Conservation (phyloP, 768 basidiomycete species). For the Rhodotorula babjevae region DNA sequence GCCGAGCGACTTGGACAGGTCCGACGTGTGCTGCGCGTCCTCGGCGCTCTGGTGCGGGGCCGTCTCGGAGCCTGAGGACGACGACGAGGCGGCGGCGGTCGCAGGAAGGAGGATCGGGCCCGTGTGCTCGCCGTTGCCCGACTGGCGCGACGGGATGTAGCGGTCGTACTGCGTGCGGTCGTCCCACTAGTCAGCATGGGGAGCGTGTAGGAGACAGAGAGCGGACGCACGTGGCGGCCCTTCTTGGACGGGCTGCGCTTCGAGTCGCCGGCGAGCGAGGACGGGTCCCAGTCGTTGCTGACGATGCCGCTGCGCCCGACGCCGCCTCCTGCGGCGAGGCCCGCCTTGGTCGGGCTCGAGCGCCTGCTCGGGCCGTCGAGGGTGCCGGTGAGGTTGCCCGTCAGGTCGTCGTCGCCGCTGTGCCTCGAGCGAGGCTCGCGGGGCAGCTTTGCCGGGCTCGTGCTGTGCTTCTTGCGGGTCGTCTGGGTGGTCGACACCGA, state of each 20-base stretch:
- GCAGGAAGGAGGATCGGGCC: constrained; percentile 33
- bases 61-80: background rate
- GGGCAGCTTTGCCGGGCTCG: constrained; percentile 14
- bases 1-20: constrained; percentile 43
- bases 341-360: constrained; percentile 30
- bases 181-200: background rate
- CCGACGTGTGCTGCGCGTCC: constrained; percentile 41
- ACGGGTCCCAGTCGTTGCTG: constrained; percentile 21
- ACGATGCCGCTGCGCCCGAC: constrained; percentile 18
- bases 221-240: background rate
- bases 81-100: background rate
- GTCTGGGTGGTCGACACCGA: constrained; percentile 21
- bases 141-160: constrained; percentile 35
- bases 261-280: constrained; percentile 11
- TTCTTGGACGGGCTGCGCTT: constrained; percentile 25
- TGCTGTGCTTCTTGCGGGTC: constrained; percentile 27
- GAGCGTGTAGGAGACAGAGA: background rate
- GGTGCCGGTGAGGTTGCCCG: constrained; percentile 15
- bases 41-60: background rate
- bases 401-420: constrained; percentile 8
- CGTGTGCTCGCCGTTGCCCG: constrained; percentile 34
- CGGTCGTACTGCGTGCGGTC: constrained; percentile 26
- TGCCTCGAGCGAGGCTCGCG: background rate
- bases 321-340: background rate
- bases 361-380: constrained; percentile 9